Evolutionary conservation across 1,284 basidiomycete species (phyloP), one percentile per base, ranked within the genome.

Genomic region (Rhizoctonia solani): DNA sequence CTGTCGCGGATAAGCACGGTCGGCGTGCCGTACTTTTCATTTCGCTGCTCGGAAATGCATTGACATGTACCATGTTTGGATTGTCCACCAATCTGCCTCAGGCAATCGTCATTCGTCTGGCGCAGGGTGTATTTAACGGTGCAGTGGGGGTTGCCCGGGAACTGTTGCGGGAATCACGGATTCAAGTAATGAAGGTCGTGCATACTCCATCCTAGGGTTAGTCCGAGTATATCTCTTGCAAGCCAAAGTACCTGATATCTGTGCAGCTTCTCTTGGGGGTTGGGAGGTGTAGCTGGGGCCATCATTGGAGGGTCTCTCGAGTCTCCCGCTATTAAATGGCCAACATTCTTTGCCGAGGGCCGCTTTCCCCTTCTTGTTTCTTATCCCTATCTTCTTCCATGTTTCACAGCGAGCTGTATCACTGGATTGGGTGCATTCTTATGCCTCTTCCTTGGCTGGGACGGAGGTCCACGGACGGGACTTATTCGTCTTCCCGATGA

Each of bases 61-160:
- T 90, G 46, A 91, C 92, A 14, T 90, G 88, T 73, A 81, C 88
- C 50, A 78, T 89, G 30, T 99, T 98, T 74, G 96, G 96, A 27
- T 94, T 94, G 0, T 86, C 90, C 32, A 89, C 87, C 13, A 83
- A 88, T 4, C 81, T 95, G 14, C 83, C 87, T 27, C 87, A 95
- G 76, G 96, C 95, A 2, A 87, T 98, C 65, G 87, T 83, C 52
- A 88, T 96, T 39, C 86, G 96, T n/a, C 81, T 99, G 4, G 83
- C 93, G 27, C 96, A 99, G 77, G 96, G 96, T 27, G 85, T 98
- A 47, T 99, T 98, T 75, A 95, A 92, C 9, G 96, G 96, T 16
- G 92, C 93, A 14, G 90, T 97, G 37, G 95, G 94, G 30, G 95
- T 97, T 19, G 93, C 93, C 46, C 85, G 95, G 93, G 94, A 21